These are phyloP conservation scores for sweet orange (Citrus sinensis) DNA, from an alignment of 345 rosid species.

Conservation along the genomic window DNA sequence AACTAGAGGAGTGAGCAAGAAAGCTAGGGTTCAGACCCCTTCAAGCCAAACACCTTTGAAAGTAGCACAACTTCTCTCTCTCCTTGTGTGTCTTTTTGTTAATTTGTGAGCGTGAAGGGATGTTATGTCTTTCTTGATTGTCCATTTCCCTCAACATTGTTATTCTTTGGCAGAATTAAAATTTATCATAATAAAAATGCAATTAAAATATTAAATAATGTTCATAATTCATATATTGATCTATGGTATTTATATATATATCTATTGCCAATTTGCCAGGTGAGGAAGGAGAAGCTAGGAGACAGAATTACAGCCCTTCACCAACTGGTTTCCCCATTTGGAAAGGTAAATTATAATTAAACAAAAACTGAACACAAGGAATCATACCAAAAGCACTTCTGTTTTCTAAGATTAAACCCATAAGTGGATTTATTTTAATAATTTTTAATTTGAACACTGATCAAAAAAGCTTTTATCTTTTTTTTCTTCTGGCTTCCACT, in stretches of 20 bases:
- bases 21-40: conserved; percentile 48
- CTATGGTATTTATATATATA: too few relatives aligned
- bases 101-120: neutral
- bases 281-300: conserved; percentile 51
- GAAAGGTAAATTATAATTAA: conserved; percentile 33
- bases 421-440: neutral
- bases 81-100: neutral
- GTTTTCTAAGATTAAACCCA: conserved; percentile 18
- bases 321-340: conserved; percentile 54
- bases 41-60: conserved; percentile 39
- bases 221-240: too few relatives aligned
- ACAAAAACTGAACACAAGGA: neutral
- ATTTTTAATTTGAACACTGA: too few relatives aligned
- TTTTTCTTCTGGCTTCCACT: conserved; percentile 8
- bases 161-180: conserved; percentile 6
- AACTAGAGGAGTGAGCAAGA: conserved; percentile 39
- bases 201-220: neutral
- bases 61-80: conserved; percentile 16
- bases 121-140: conserved; percentile 24
- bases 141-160: conserved; percentile 21
- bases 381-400: neutral
- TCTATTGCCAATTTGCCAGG: conserved; percentile 14
- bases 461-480: too few relatives aligned
- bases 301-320: conserved; percentile 51
- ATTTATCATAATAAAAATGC: neutral